These are phyloP conservation scores for Populus tomentosa DNA, from an alignment of 441 rosid genomes.

Conservation along the genomic window DNA sequence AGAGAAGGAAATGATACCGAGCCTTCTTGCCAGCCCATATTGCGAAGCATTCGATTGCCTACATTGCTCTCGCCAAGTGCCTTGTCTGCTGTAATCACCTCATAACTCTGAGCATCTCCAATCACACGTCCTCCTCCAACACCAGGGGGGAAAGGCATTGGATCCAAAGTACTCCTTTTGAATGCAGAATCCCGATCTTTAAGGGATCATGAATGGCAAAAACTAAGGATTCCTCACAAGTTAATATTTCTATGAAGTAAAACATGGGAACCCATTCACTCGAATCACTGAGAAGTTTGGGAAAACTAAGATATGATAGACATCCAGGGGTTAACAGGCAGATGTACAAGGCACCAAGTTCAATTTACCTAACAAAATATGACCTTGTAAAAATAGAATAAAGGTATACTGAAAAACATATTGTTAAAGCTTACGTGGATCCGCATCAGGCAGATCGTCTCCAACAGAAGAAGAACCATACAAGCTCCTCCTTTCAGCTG, in stretches of 20 bases:
- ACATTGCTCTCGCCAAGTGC: slow-evolving; percentile 90
- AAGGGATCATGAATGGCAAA: slow-evolving; percentile 36
- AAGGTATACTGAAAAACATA: neutral
- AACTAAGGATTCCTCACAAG: slow-evolving; percentile 36
- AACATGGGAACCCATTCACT: slow-evolving; percentile 26
- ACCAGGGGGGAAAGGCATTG: slow-evolving; percentile 96
- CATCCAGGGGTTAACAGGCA: slow-evolving; percentile 1
- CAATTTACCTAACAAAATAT: neutral
- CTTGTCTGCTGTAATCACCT: slow-evolving; percentile 86
- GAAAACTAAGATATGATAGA: slow-evolving; percentile 11
- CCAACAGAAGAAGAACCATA: slow-evolving; percentile 71
- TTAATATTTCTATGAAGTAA: slow-evolving; percentile 33
- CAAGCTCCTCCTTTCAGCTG: slow-evolving; percentile 95
- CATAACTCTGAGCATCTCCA: slow-evolving; percentile 63
- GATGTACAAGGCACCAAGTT: neutral
- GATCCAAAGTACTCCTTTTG: slow-evolving; percentile 62
- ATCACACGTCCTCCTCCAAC: slow-evolving; percentile 82
- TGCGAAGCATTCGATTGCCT: slow-evolving; percentile 97
- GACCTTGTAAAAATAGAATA: slow-evolving; percentile 6
- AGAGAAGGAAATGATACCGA: slow-evolving; percentile 51
- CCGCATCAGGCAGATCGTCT: slow-evolving; percentile 48
- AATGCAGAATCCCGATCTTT: slow-evolving; percentile 68
- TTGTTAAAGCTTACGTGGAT: slow-evolving; percentile 63
- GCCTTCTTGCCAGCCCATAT: slow-evolving; percentile 99
- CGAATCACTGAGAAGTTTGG: slow-evolving; percentile 13